These are phyloP conservation scores for Puccinia novopanici DNA, from an alignment of 1,284 basidiomycete genomes.

Conservation along the genomic window DNA sequence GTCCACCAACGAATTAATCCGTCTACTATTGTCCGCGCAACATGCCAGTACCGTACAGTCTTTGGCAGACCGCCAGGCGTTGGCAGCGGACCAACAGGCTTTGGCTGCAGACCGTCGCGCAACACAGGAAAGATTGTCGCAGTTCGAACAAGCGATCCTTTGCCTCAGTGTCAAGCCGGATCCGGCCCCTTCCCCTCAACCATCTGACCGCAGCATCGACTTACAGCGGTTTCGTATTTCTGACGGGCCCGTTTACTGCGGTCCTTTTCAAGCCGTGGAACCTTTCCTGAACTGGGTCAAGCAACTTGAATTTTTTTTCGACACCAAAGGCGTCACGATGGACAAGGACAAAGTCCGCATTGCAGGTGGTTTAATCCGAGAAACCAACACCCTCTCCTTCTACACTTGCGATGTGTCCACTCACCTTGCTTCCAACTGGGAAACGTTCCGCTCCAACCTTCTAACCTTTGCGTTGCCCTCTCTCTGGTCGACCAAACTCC, in stretches of 20 bases:
- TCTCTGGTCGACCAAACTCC: neutral
- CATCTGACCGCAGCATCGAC: too few species aligned
- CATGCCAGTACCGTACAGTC: too few species aligned
- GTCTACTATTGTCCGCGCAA: too few species aligned
- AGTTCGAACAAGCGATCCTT: too few species aligned
- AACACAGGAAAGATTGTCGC: too few species aligned
- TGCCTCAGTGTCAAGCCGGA: too few species aligned
- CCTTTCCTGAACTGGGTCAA: constrained; percentile 1
- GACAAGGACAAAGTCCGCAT: neutral
- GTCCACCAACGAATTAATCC: too few species aligned
- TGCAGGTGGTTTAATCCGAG: neutral
- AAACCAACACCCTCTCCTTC: neutral
- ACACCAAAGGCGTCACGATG: neutral
- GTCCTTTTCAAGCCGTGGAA: neutral
- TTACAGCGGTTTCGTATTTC: too few species aligned
- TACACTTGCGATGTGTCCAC: neutral
- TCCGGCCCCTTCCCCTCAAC: too few species aligned
- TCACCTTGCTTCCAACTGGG: neutral
- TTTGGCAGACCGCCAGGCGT: too few species aligned
- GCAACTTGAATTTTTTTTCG: neutral
- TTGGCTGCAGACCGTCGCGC: too few species aligned
- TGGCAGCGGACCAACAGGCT: too few species aligned
- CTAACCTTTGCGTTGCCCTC: neutral
- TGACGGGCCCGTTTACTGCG: neutral
- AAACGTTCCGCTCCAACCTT: neutral